A percentile compares a stretch with the other conserved stretches of the same genome.
Conservation (phyloP, 495 filamentous ascomycete genomes). For the Penicillium diatomitis region DNA sequence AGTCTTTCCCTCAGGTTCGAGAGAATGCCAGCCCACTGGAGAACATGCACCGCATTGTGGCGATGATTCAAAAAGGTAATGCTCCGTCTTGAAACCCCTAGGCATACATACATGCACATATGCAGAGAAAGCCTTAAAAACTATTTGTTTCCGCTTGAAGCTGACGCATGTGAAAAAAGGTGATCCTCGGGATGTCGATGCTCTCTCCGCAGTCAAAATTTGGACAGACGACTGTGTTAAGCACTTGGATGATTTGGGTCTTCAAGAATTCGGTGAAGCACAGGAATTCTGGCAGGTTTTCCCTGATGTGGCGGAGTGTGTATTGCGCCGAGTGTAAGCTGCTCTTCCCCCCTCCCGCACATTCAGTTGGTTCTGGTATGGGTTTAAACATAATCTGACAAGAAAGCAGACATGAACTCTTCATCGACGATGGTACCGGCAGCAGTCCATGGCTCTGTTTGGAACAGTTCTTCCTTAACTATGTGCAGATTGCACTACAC, state of each 20-base stretch:
- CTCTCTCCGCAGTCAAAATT: slow-evolving; percentile 20
- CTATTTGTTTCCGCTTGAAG: background rate
- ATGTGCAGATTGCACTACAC: slow-evolving; percentile 26
- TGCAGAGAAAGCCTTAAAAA: too few relatives aligned
- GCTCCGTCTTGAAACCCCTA: background rate
- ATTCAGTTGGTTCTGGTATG: too few relatives aligned
- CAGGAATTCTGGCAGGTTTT: slow-evolving; percentile 46
- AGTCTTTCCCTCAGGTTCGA: slow-evolving; percentile 28
- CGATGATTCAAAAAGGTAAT: slow-evolving; percentile 38
- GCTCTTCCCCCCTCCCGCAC: background rate
- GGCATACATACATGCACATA: too few relatives aligned
- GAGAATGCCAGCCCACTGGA: slow-evolving; percentile 21
- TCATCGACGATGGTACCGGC: slow-evolving; percentile 16
- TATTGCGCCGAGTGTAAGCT: slow-evolving; percentile 38
- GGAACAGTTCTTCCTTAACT: slow-evolving; percentile 30
- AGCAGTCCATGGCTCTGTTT: slow-evolving; percentile 16
- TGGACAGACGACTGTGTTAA: slow-evolving; percentile 28
- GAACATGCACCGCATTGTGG: slow-evolving; percentile 27
- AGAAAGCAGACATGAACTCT: slow-evolving; percentile 17
- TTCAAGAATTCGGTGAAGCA: slow-evolving; percentile 25
- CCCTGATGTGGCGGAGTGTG: slow-evolving; percentile 30
- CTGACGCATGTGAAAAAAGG: slow-evolving; percentile 15
- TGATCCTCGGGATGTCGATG: slow-evolving; percentile 15
- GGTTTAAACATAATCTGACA: too few relatives aligned
- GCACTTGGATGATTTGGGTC: slow-evolving; percentile 22